Evolutionary conservation across 345 rosid genomes (phyloP), one percentile per base, ranked within the genome.

Genomic region (Eucalyptus regnans): DNA sequence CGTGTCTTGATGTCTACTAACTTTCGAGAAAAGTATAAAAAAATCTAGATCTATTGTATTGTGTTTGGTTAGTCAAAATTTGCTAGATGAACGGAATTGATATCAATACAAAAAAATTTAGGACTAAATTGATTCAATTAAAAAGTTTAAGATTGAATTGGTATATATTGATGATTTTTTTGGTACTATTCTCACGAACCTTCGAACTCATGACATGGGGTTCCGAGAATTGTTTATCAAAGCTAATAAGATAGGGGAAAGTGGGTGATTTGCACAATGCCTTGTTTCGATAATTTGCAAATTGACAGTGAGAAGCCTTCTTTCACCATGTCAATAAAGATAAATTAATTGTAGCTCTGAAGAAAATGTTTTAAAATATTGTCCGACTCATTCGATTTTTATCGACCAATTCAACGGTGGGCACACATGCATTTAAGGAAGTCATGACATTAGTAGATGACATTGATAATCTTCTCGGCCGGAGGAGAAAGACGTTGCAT

Each of bases 111-210:
- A 52, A 52, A 52, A 18, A 0, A 0, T 52, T 52, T 52, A 7
- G 1, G 0, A 18, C 9, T 52, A 52, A 52, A 52, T 52, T 1
- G 10, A 0, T 52, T 0, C 0, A 0, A 52, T 52, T 20, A 8
- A 52, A 52, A 52, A 7, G 5, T 20, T 52, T 52, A 3, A 3
- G 4, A 52, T 52, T 1, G 58, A 52, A 52, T 52, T 20, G 8
- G 25, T 52, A 52, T 18, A 50, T 1, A 50, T 50, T 18, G 4
- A 52, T 52, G 0, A 52, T 9, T 52, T 52, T 18, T 52, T 0
- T 52, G 0, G 3, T 52, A 1, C 10, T 18, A 18, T 52, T 4
- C 0, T 1, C 9, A 7, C 0, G 2, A 52, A 52, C 58, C 58
- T 20, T 52, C 9, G 4, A 20, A 71, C 13, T 37, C 81, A 71